Evolutionary conservation across 148 eudicot genomes (phyloP).

Genomic region (Drosera capensis): DNA sequence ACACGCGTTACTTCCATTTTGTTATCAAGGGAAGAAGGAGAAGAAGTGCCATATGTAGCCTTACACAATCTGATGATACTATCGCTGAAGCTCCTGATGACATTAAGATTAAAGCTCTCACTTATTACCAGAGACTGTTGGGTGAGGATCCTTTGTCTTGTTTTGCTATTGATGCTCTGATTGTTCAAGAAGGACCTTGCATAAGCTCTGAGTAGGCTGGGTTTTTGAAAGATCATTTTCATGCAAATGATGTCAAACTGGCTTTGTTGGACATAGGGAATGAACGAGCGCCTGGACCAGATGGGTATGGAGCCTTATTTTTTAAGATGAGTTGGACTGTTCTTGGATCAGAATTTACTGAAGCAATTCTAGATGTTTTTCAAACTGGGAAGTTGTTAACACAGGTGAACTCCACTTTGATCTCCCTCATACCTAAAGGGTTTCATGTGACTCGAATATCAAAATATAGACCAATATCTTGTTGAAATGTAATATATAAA

Average conservation of each 20-base stretch:
- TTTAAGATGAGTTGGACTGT: not conserved
- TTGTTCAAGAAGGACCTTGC: too few relatives aligned
- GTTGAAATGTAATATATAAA: not conserved
- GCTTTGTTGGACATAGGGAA: not conserved
- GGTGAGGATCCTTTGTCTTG: too few relatives aligned
- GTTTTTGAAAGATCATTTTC: too few relatives aligned
- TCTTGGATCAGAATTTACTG: not conserved
- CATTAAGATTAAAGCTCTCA: too few relatives aligned
- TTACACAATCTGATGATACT: too few relatives aligned
- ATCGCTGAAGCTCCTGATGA: too few relatives aligned
- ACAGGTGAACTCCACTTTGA: not conserved
- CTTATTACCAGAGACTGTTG: too few relatives aligned
- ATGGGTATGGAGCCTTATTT: not conserved
- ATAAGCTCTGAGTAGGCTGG: too few relatives aligned
- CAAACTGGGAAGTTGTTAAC: not conserved
- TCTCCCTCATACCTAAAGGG: not conserved
- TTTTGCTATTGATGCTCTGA: too few relatives aligned
- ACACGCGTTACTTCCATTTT: too few relatives aligned
- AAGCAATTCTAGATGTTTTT: not conserved
- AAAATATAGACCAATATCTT: not conserved
- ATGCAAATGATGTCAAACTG: not conserved
- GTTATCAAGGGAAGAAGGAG: too few relatives aligned
- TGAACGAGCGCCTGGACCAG: not conserved
- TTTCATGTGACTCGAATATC: not conserved
- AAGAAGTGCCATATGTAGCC: too few relatives aligned